phyloP scores from a whole-genome alignment of 148 eudicot species.

The Salicornia ramosissima region DNA sequence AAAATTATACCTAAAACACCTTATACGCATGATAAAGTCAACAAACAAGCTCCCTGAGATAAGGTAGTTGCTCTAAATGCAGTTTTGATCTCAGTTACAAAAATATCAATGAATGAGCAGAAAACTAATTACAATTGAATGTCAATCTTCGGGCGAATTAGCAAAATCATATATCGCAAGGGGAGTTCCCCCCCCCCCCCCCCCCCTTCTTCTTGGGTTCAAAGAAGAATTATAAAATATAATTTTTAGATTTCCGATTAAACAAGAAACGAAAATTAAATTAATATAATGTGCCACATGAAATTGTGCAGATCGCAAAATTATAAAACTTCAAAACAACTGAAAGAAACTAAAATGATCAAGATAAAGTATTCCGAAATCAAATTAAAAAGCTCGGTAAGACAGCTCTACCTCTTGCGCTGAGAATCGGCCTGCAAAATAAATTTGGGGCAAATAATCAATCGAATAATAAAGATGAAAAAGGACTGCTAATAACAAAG shows the following conservation, averaged over 20 bases:
- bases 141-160: neutral
- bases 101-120: neutral
- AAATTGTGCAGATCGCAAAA: neutral
- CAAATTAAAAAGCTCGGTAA: neutral
- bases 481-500: neutral
- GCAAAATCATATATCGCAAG: neutral
- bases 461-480: neutral
- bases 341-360: neutral
- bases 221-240: neutral
- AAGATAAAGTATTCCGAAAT: no score
- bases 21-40: neutral
- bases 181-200: no score
- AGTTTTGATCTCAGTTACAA: no score
- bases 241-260: no score
- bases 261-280: neutral
- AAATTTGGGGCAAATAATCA: neutral
- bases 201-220: no score
- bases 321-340: neutral
- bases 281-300: neutral
- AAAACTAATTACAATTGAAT: neutral
- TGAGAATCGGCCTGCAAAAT: conserved; percentile 74
- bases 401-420: conserved; percentile 48
- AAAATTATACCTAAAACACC: neutral
- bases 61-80: no score
- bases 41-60: neutral